These are phyloP conservation scores for Cinnamomum chago DNA, from an alignment of 164 flowering plant species.

Conservation along the genomic window DNA sequence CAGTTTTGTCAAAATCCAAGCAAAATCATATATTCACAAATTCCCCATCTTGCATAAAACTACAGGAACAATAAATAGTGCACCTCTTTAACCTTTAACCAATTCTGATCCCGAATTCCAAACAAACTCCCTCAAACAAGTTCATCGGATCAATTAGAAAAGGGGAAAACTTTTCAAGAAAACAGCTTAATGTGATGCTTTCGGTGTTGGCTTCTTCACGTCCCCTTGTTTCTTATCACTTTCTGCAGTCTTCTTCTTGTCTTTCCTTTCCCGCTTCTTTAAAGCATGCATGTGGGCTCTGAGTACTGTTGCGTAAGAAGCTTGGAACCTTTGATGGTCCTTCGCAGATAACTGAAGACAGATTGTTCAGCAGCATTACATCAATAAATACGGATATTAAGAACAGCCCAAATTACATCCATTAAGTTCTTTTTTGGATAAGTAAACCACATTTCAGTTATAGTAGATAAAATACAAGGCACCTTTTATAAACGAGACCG, in stretches of 20 bases:
- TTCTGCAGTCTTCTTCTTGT: conserved; percentile 59
- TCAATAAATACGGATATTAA: background rate
- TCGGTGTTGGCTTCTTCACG: conserved; percentile 30
- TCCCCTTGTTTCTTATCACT: conserved; percentile 42
- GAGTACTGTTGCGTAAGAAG: conserved; percentile 80
- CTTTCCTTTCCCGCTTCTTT: conserved; percentile 89
- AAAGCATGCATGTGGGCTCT: conserved; percentile 85
- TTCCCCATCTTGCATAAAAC: background rate
- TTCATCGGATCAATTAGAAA: background rate
- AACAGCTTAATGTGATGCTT: background rate
- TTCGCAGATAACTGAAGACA: conserved; percentile 55
- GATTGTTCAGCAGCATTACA: background rate
- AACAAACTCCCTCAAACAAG: background rate
- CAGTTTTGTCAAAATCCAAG: background rate
- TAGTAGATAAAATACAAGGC: too few relatives aligned
- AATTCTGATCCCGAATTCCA: background rate
- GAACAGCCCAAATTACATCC: background rate
- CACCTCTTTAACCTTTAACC: background rate
- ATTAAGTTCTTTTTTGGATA: too few relatives aligned
- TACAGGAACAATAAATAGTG: background rate
- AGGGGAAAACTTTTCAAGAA: background rate
- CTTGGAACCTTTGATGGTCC: conserved; percentile 86
- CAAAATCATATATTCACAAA: background rate
- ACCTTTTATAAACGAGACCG: too few relatives aligned
- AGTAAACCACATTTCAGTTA: too few relatives aligned